Evolutionary conservation across 1,139 yeast genomes (phyloP).

Genomic region (Cylindricascospora bacillispora): DNA sequence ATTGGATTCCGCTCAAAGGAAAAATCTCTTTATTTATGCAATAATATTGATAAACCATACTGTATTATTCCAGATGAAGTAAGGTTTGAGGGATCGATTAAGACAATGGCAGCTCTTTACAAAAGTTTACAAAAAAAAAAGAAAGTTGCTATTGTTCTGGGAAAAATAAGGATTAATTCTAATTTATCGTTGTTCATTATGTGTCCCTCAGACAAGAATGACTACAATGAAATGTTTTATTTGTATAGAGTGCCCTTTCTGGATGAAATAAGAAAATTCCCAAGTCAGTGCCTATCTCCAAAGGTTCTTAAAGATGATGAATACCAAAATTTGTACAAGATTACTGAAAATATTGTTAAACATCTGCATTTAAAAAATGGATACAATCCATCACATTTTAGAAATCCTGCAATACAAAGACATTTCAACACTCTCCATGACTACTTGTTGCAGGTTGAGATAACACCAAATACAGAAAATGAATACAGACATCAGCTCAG

Average conservation of each 20-base stretch:
- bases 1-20: conserved; percentile 49
- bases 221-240: conserved; percentile 41
- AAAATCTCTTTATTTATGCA: conserved; percentile 35
- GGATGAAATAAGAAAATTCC: conserved; percentile 47
- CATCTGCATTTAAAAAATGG: conserved; percentile 33
- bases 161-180: conserved; percentile 42
- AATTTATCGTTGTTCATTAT: conserved; percentile 50
- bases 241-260: conserved; percentile 48
- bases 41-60: conserved; percentile 41
- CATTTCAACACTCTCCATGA: conserved; percentile 56
- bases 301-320: conserved; percentile 19
- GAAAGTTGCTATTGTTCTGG: conserved; percentile 62
- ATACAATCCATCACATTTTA: conserved; percentile 46
- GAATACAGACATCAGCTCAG: conserved; percentile 1
- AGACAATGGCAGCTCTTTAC: conserved; percentile 58
- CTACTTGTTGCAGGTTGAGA: conserved; percentile 50
- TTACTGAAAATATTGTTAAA: conserved; percentile 30
- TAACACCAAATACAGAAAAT: conserved; percentile 16
- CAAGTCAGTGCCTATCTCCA: conserved; percentile 19
- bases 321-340: conserved; percentile 24
- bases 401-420: conserved; percentile 58
- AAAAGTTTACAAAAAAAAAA: conserved; percentile 40
- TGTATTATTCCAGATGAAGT: conserved; percentile 52
- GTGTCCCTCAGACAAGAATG: conserved; percentile 35
- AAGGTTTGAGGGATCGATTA: conserved; percentile 46